A percentile compares a stretch with the other conserved stretches of the same genome.
These are phyloP conservation scores for Saturnispora halmiae DNA, from an alignment of 805 yeast genomes.

Conservation along the genomic window DNA sequence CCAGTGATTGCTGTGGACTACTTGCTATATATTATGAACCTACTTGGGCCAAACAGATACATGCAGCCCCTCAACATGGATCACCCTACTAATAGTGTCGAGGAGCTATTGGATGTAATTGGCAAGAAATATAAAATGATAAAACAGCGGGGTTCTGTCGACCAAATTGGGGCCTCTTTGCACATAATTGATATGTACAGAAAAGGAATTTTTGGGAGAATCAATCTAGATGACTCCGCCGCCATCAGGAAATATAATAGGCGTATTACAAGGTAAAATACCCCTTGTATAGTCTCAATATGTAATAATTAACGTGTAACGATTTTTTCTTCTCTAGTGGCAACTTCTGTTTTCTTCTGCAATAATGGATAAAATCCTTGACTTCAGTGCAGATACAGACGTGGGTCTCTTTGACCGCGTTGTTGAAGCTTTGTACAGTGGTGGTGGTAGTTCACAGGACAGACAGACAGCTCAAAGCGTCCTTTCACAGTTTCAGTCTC, in stretches of 20 bases:
- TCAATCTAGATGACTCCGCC: conserved; percentile 24
- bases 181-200: conserved; percentile 56
- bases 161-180: conserved; percentile 53
- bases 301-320: background rate
- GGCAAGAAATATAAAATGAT: conserved; percentile 31
- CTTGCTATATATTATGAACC: conserved; percentile 62
- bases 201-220: conserved; percentile 39
- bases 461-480: conserved; percentile 65
- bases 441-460: conserved; percentile 42
- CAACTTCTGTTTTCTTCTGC: background rate
- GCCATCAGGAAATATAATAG: conserved; percentile 7
- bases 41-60: conserved; percentile 34
- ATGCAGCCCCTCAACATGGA: conserved; percentile 20
- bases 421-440: conserved; percentile 79
- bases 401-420: conserved; percentile 70
- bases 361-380: conserved; percentile 77
- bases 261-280: conserved; percentile 9
- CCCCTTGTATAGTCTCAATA: background rate
- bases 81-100: conserved; percentile 66
- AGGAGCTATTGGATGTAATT: conserved; percentile 42
- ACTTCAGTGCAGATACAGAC: conserved; percentile 78
- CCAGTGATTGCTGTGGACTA: conserved; percentile 84
- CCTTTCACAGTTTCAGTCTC: conserved; percentile 77
- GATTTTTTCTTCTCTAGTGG: background rate
- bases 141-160: conserved; percentile 27